These are phyloP conservation scores for Aspergillus kassunensis DNA, from an alignment of 495 filamentous ascomycete species.

Conservation along the genomic window DNA sequence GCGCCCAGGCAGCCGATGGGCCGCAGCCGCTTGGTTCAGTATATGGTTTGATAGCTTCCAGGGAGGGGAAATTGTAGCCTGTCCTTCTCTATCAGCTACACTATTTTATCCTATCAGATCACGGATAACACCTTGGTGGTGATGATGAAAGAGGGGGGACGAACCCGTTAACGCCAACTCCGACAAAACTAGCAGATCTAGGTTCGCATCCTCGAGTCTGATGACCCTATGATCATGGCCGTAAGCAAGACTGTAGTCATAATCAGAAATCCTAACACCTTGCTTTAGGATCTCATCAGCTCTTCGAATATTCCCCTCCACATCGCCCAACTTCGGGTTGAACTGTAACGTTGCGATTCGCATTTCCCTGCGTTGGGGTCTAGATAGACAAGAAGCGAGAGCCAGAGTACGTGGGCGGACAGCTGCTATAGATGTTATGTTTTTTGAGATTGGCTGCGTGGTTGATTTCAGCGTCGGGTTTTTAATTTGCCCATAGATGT, in stretches of 20 bases:
- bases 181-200: conserved; percentile 70
- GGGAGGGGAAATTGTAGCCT: conserved; percentile 90
- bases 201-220: conserved; percentile 20
- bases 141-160: conserved; percentile 12
- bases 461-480: neutral
- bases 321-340: conserved; percentile 65
- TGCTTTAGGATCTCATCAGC: conserved; percentile 69
- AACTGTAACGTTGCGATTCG: conserved; percentile 81
- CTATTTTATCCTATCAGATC: neutral
- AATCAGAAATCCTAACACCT: too few relatives aligned
- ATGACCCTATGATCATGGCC: too few relatives aligned
- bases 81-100: neutral
- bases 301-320: conserved; percentile 68
- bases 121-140: neutral
- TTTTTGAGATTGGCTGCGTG: neutral
- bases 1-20: conserved; percentile 75
- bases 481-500: too few relatives aligned
- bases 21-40: conserved; percentile 77
- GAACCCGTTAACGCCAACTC: conserved; percentile 86
- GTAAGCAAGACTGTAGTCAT: too few relatives aligned
- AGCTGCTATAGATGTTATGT: neutral
- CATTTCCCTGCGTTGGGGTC: conserved; percentile 44
- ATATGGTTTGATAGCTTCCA: conserved; percentile 70
- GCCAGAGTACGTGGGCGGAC: neutral
- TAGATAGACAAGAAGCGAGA: neutral